A percentile compares a stretch with the other conserved stretches of the same genome.
These are phyloP conservation scores for Haematococcus lacustris DNA, from an alignment of 139 green algal species.

Conservation along the genomic window DNA sequence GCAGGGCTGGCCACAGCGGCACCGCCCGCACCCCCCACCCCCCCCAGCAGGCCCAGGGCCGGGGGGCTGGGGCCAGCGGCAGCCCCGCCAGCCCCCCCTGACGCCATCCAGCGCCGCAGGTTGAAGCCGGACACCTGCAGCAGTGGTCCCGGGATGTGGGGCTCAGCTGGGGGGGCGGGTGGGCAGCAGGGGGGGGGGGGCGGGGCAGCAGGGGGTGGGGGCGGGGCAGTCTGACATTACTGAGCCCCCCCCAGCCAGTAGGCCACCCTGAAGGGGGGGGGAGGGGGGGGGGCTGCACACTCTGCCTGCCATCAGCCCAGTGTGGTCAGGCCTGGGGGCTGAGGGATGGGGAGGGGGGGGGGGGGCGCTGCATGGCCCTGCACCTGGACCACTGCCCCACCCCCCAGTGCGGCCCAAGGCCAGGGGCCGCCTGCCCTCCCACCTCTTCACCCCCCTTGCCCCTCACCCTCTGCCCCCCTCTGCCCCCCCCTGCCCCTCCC, in stretches of 20 bases:
- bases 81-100: background rate
- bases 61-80: background rate
- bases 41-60: background rate
- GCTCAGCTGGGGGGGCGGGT: background rate
- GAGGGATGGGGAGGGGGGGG: background rate
- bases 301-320: background rate
- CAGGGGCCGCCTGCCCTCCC: no score
- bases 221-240: background rate
- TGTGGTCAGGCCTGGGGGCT: no score
- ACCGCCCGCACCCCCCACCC: no score
- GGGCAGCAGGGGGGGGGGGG: background rate
- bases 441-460: background rate
- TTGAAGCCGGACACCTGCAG: constrained; percentile 43
- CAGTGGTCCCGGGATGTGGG: background rate
- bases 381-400: constrained; percentile 6
- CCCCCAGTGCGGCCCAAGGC: background rate
- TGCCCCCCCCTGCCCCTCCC: background rate
- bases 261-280: background rate
- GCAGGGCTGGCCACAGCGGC: background rate
- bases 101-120: constrained; percentile 22
- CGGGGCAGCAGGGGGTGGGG: background rate
- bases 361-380: background rate
- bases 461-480: no score
- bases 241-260: background rate
- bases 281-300: background rate